Evolutionary conservation across 805 yeast species (phyloP).

Genomic region (Lipomyces sp.): DNA sequence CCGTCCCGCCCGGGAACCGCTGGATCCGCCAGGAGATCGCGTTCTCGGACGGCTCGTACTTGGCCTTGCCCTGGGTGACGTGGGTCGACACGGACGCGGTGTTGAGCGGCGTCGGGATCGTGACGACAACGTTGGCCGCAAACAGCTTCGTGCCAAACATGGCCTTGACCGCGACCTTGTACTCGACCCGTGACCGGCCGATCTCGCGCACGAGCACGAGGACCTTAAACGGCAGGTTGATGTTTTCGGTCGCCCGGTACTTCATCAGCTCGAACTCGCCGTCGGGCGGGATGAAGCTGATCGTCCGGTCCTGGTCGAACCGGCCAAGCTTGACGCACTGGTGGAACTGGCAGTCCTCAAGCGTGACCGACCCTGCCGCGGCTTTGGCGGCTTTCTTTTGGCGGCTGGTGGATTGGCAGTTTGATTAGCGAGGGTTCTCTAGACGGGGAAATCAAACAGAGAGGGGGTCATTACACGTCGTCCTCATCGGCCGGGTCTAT

Average conservation of each 20-base stretch:
- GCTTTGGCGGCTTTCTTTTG: slow-evolving; percentile 39
- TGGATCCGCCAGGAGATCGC: slow-evolving; percentile 66
- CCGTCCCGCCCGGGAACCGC: slow-evolving; percentile 65
- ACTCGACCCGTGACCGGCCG: slow-evolving; percentile 49
- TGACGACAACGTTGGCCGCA: slow-evolving; percentile 62
- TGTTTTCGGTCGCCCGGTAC: slow-evolving; percentile 56
- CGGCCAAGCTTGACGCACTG: slow-evolving; percentile 71
- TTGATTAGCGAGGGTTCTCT: too few species aligned
- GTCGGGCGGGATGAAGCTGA: slow-evolving; percentile 79
- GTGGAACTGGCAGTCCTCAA: slow-evolving; percentile 79
- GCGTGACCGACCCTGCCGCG: slow-evolving; percentile 49
- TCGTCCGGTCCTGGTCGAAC: slow-evolving; percentile 60
- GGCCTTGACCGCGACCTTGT: slow-evolving; percentile 61
- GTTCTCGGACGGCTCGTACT: slow-evolving; percentile 62
- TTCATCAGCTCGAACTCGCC: slow-evolving; percentile 75
- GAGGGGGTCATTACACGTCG: too few species aligned
- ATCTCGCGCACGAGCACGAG: slow-evolving; percentile 51
- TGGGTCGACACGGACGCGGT: slow-evolving; percentile 47
- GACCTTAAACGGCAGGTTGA: slow-evolving; percentile 68
- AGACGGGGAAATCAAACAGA: too few species aligned
- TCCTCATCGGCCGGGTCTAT: slow-evolving; percentile 33
- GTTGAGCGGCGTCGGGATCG: slow-evolving; percentile 67
- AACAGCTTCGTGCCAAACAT: slow-evolving; percentile 50
- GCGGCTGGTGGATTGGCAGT: too few species aligned
- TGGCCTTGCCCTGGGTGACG: slow-evolving; percentile 62